Conservation (phyloP, 345 rosid genomes). For the Heritiera littoralis region DNA sequence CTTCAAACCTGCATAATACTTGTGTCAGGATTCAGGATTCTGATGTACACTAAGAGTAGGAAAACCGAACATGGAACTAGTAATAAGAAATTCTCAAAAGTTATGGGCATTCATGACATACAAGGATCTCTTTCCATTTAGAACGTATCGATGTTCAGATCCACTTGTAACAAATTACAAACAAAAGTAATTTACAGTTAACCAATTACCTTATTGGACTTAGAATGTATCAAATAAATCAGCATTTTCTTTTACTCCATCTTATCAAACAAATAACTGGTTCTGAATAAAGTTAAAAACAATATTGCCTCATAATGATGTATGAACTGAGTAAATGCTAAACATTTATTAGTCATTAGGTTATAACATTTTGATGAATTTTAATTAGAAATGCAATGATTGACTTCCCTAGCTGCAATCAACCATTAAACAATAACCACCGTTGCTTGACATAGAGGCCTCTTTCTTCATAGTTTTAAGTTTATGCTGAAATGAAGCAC, state of each 20-base stretch:
- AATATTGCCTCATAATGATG: not conserved
- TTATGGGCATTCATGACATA: not conserved
- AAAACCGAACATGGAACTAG: not conserved
- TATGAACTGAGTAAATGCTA: not conserved
- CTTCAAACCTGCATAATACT: constrained; percentile 67
- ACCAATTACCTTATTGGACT: not conserved
- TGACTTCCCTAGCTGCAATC: not conserved
- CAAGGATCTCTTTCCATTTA: not conserved
- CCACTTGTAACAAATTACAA: not conserved
- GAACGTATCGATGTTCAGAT: not conserved
- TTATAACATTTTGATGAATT: not conserved
- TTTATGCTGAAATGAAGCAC: not conserved
- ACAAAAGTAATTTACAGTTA: not conserved
- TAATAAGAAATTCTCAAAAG: not conserved
- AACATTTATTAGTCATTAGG: not conserved
- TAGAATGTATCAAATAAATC: not conserved
- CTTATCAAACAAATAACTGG: not conserved
- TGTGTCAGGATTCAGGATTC: not conserved
- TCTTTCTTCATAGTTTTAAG: not conserved
- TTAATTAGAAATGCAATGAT: not conserved
- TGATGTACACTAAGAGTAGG: not conserved
- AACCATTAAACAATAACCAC: not conserved
- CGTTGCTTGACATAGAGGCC: not conserved
- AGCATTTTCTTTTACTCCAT: not conserved
- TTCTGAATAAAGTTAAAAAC: not conserved